Evolutionary conservation across 176 grass and related monocot genomes (phyloP), one percentile per base, ranked within the genome.

Genomic region (Tillandsia leiboldiana): DNA sequence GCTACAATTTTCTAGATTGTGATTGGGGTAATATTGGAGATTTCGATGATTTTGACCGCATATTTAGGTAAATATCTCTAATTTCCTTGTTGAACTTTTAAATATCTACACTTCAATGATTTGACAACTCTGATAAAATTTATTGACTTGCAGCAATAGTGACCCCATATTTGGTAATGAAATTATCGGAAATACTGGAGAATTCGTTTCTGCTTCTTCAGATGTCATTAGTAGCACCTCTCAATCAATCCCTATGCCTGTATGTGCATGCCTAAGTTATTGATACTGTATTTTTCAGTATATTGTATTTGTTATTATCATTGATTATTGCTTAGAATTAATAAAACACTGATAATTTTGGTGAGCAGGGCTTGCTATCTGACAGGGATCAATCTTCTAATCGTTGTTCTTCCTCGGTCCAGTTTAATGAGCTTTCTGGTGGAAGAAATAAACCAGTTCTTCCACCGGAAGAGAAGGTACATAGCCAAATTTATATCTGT

Each of bases 1-100:
- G 78, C 68, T 87, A 84, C 61, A 86, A 63, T 56, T 86, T 91
- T 75, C 74, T 96, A 53, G 70, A 96, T 23, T 96, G 88, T 10
- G 85, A 91, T 75, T 91, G 92, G 92, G 88, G 81, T 72, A 96
- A 88, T 70, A 80, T 97, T 42, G 93, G 81, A 26, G 84, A 87
- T 71, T 90, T 97, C 58, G 89, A 90, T 73, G 89, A 92, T 81
- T 81, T 92, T 87, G 93, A 97, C 65, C 75, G 72, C 52, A 79
- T 97, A 69, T 97, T 97, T 82, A 92, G 93, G 93, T 97, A 87
- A 67, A 56, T 61, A 12, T 28, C 17, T 22, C 65, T 78, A 50
- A 20, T 56, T 48, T 76, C 50, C 14, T 24, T 10, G 13, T 65
- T 24, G 50, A 10, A 26, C 12, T 71, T 53, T 15, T 27, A 15